phyloP scores from a whole-genome alignment of 1,284 basidiomycete species.

The Heterobasidion annosum region DNA sequence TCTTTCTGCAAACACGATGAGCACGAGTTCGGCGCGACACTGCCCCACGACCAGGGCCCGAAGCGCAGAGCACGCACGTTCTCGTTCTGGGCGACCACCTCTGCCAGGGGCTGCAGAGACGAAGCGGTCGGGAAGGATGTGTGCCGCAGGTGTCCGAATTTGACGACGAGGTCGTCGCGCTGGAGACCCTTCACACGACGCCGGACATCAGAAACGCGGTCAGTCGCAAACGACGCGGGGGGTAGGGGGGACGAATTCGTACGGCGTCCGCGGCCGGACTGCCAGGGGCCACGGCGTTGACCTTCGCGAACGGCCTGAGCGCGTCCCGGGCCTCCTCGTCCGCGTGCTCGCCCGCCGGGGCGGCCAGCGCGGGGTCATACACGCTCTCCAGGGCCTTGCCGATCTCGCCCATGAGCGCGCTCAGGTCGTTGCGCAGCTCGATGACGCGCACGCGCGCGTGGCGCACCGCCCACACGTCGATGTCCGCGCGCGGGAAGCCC shows the following conservation, averaged over 20 bases:
- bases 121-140: slow-evolving; percentile 41
- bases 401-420: slow-evolving; percentile 56
- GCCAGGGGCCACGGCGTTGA: slow-evolving; percentile 66
- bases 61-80: slow-evolving; percentile 41
- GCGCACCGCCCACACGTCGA: slow-evolving; percentile 79
- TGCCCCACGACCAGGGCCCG: background rate
- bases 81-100: slow-evolving; percentile 64
- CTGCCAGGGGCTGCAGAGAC: slow-evolving; percentile 54
- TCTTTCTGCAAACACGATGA: slow-evolving; percentile 29
- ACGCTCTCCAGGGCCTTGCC: slow-evolving; percentile 59
- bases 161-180: slow-evolving; percentile 63
- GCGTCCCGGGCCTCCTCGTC: background rate
- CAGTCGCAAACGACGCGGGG: background rate
- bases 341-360: background rate
- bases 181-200: slow-evolving; percentile 47
- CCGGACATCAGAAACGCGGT: slow-evolving; percentile 1
- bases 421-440: slow-evolving; percentile 72
- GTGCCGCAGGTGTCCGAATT: slow-evolving; percentile 60
- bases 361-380: slow-evolving; percentile 24
- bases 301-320: slow-evolving; percentile 59
- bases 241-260: slow-evolving; percentile 19
- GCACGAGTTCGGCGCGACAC: background rate
- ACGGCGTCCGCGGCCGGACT: slow-evolving; percentile 79
- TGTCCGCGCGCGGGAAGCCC: slow-evolving; percentile 78
- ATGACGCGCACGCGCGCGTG: slow-evolving; percentile 66